phyloP scores from a whole-genome alignment of 306 rosid genomes.

The Castanospermum australe region DNA sequence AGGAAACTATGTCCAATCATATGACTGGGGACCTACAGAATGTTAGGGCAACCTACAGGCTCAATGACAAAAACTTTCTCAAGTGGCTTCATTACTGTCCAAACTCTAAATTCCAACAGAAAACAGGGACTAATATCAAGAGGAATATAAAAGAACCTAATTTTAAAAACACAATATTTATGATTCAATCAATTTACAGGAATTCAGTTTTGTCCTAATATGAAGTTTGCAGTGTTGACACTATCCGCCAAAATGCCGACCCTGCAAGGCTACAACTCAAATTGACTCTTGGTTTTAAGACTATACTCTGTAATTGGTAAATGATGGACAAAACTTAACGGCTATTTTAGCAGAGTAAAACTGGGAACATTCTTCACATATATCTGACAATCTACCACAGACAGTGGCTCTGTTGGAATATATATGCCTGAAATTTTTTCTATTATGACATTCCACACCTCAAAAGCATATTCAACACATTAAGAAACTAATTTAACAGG shows the following conservation, averaged over 20 bases:
- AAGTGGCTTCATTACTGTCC: constrained; percentile 31
- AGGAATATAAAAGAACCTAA: not conserved
- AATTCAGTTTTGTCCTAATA: not conserved
- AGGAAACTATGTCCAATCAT: too few species aligned
- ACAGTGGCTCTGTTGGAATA: not conserved
- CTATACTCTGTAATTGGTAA: not conserved
- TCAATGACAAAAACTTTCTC: too few species aligned
- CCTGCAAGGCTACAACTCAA: not conserved
- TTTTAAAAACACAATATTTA: not conserved
- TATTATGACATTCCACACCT: not conserved
- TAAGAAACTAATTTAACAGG: not conserved
- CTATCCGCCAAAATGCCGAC: not conserved
- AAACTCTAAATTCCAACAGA: constrained; percentile 43
- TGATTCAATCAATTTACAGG: not conserved
- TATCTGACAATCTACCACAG: not conserved
- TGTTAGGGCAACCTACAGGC: too few species aligned
- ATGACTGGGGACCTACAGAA: too few species aligned
- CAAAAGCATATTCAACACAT: not conserved
- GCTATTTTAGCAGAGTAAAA: not conserved
- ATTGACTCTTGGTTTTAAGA: not conserved
- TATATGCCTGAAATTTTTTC: not conserved
- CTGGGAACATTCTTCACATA: not conserved
- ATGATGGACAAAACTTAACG: not conserved
- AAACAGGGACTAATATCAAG: constrained; percentile 1
- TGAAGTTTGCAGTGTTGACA: not conserved